These are phyloP conservation scores for Boeremia exigua DNA, from an alignment of 2,329 filamentous ascomycete species.

Conservation along the genomic window DNA sequence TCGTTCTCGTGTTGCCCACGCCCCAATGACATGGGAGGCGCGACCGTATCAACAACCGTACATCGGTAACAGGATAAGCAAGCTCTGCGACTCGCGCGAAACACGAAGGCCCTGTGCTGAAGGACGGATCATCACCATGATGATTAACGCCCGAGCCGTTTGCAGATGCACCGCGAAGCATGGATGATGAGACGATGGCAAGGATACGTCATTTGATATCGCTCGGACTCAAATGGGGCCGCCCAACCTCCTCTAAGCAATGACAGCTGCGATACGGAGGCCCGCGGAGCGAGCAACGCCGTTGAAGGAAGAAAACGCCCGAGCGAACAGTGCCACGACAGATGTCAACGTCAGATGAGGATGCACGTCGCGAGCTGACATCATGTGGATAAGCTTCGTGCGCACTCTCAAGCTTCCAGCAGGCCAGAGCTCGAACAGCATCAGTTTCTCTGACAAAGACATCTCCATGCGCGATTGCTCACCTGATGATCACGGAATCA, in stretches of 20 bases:
- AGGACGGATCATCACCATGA: not conserved
- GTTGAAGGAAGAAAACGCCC: conserved; percentile 3
- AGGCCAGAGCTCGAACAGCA: conserved; percentile 1
- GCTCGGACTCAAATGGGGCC: not conserved
- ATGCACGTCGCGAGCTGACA: conserved; percentile 4
- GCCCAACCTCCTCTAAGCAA: conserved; percentile 6
- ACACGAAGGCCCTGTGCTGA: not conserved
- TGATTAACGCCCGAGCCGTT: conserved; percentile 11
- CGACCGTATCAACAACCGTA: conserved; percentile 1
- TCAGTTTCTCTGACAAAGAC: conserved; percentile 4
- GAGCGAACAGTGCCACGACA: not conserved
- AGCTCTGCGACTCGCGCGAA: not conserved
- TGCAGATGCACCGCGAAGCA: not conserved
- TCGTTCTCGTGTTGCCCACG: conserved; percentile 9
- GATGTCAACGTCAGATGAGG: not conserved
- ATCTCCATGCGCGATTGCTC: not conserved
- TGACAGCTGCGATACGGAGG: conserved; percentile 1
- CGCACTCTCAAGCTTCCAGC: conserved; percentile 1
- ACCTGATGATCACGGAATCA: not conserved
- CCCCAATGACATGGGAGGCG: conserved; percentile 18
- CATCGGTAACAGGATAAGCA: conserved; percentile 4
- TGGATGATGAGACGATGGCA: not conserved
- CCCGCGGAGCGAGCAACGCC: not conserved
- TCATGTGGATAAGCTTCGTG: conserved; percentile 5
- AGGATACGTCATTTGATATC: conserved; percentile 15